Conservation (phyloP, 352 stramenopile genomes). For the Pythium utonaiense region DNA sequence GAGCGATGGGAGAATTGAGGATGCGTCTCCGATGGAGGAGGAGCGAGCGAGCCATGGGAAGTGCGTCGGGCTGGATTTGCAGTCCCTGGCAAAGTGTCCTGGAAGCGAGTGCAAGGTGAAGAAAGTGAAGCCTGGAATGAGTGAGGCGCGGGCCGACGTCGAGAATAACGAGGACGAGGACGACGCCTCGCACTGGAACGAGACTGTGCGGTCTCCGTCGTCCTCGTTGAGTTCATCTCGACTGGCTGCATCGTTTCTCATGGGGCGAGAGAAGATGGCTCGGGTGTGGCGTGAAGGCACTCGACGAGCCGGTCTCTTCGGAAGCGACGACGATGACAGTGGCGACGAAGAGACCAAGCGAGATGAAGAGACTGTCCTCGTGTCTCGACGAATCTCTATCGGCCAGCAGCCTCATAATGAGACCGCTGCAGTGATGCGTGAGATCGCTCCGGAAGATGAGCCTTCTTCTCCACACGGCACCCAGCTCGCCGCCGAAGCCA, state of each 20-base stretch:
- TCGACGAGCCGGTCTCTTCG: background rate
- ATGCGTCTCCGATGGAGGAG: background rate
- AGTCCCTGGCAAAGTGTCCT: background rate
- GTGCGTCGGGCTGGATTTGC: background rate
- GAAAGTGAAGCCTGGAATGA: background rate
- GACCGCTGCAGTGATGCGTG: background rate
- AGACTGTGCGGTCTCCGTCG: background rate
- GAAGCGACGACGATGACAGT: background rate
- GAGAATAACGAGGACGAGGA: background rate
- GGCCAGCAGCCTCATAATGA: background rate
- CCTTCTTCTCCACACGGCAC: background rate
- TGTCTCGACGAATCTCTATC: background rate
- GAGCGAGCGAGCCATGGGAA: background rate
- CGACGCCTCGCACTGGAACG: background rate
- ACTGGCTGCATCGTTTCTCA: background rate
- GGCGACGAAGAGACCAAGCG: conserved; percentile 3
- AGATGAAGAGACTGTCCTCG: background rate
- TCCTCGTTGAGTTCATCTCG: background rate
- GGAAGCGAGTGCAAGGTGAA: background rate
- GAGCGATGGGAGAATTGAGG: background rate
- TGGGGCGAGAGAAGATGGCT: background rate
- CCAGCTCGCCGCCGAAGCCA: conserved; percentile 5
- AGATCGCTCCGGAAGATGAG: background rate
- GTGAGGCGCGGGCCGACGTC: background rate
- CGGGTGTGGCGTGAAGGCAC: background rate